phyloP scores from a whole-genome alignment of 805 yeast species.

The Saturnispora mendoncae region DNA sequence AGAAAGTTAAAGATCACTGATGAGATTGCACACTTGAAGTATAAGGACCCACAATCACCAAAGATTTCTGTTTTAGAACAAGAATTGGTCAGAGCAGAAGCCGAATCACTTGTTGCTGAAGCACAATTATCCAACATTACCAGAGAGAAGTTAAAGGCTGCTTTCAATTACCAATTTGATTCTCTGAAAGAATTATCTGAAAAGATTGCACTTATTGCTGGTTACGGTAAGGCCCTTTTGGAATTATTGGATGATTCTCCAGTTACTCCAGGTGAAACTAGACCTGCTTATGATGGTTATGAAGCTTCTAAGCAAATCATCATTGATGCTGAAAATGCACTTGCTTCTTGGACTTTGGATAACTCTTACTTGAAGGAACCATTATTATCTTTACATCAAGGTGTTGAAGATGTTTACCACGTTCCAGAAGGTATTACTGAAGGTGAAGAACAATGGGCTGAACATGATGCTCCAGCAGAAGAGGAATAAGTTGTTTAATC shows the following conservation, averaged over 20 bases:
- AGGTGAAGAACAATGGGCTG: conserved; percentile 24
- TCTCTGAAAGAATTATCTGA: conserved; percentile 91
- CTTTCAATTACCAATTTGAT: conserved; percentile 94
- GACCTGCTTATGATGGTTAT: conserved; percentile 97
- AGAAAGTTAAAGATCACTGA: conserved; percentile 96
- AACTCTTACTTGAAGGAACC: conserved; percentile 84
- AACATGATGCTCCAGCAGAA: conserved; percentile 12
- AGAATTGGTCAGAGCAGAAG: conserved; percentile 98
- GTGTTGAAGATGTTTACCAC: conserved; percentile 39
- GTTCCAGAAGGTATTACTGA: conserved; percentile 54
- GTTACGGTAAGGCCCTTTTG: conserved; percentile 94
- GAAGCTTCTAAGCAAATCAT: conserved; percentile 97
- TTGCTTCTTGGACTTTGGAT: conserved; percentile 95
- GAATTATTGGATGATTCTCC: conserved; percentile 95
- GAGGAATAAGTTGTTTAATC: conserved; percentile 1
- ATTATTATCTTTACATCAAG: conserved; percentile 56
- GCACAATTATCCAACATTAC: conserved; percentile 98
- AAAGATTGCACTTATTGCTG: conserved; percentile 94
- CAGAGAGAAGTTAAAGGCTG: conserved; percentile 95
- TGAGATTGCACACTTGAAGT: conserved; percentile 94
- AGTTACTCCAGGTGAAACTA: conserved; percentile 98
- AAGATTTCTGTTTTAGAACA: conserved; percentile 93
- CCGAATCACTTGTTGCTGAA: conserved; percentile 97
- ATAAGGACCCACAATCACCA: conserved; percentile 97
- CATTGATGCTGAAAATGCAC: conserved; percentile 91